Base-by-base conservation (phyloP, 2,329 filamentous ascomycete species). In the Ophiosphaerella herpotricha region DNA sequence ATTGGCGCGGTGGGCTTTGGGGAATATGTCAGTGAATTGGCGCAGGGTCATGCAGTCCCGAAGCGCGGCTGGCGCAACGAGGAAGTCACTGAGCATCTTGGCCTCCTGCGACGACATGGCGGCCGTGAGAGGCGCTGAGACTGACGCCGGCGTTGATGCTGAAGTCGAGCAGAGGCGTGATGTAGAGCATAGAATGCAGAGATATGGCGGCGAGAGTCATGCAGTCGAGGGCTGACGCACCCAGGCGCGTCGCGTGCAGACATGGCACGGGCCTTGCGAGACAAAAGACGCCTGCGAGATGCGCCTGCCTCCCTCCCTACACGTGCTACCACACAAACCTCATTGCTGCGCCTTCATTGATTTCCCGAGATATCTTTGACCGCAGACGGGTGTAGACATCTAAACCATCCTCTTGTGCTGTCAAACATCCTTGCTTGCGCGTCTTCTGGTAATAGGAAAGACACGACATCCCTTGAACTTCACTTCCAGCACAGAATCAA, bases 11-110 rank as follows among this genome's bases (percentile, higher is more conserved):
- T 86, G 78, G 34, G 82, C 74, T 43, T 81, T 83, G 9, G 91
- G 90, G 66, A 96, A 94, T 36, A 93, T 80, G 24, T 86, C 80
- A 37, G 84, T 85, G 77, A 96, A 96, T 58, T 90, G 83, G 49
- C 85, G 80, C 39, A 91, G 80, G 7, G 90, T 86, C 60, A 91
- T 78, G 66, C 91, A 83, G 56, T 87, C 82, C 36, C 88, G 86
- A 33, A 96, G 79, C 24, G 88, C 82, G 7, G 90, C 86, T 11
- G 91, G 89, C 26, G 87, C 80, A 32, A 95, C 82, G 50, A 96
- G 84, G 71, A 93, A 95, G 73, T 88, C 87, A 64, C 81, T 80
- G 43, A 96, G 82, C 57, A 96, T 89, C 24, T 85, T 82, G 48
- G 83, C 79, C 76, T 96, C 91, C 38, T 85, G 87, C 7, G 88